Evolutionary conservation across 2,329 filamentous ascomycete genomes (phyloP), one percentile per base, ranked within the genome.

Genomic region (Calonectria pseudoreteaudii): DNA sequence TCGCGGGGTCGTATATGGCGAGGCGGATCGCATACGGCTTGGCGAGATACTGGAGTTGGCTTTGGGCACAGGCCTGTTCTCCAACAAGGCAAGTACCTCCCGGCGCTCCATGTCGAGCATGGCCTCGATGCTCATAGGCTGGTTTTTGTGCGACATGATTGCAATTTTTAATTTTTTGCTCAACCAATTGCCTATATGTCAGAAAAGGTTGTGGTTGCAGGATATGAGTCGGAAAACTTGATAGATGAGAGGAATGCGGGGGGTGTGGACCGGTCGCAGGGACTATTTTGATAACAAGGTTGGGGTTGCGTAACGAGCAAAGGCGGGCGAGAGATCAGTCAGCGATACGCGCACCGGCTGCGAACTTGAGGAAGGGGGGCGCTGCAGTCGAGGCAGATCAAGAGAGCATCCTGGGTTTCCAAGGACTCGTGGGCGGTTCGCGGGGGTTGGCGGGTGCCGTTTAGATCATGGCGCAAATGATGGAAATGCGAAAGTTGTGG

Each of bases 21-120:
- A 90, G 26, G 87, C 85, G 52, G 89, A 88, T 77, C 89, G 86
- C 79, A 80, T 82, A 28, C 86, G 84, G 7, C 81, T 80, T 10
- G 84, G 78, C 18, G 85, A 68, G 28, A 74, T 62, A 62, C 47
- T 80, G 66, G 41, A 68, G 69, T 26, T 69, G 66, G 82, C 81
- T 14, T 83, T 81, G 3, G 77, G 71, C 67, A 79, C 80, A 75
- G 78, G 79, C 66, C 85, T 86, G 56, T 88, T 89, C 82, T 94
- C 92, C 52, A 95, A 87, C 74, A 95, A 86, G 62, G 91, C 92
- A 77, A 95, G 87, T 49, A 95, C 92, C 85, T 95, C 93, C 75
- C 89, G 88, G 75, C 93, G 90, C 87, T 96, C 94, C 86, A 95
- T 93, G 82, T 95, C 94, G 76, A 95, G 88, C 77, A 93, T 91